A percentile compares a stretch with the other conserved stretches of the same genome.
phyloP scores from a whole-genome alignment of 139 green algal species.

The Micromonas pusilla region DNA sequence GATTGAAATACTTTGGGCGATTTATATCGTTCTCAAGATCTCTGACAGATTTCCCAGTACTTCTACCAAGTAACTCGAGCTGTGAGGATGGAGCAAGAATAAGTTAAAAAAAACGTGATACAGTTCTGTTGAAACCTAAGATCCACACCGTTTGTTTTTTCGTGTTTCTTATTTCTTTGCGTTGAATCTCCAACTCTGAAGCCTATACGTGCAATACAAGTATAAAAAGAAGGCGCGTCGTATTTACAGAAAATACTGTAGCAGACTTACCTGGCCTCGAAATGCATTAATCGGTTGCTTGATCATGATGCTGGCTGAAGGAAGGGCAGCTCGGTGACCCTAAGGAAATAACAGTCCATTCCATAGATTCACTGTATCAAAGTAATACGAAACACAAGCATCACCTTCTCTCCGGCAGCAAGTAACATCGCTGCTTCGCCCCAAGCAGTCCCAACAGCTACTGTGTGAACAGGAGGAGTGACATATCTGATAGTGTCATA shows the following conservation, averaged over 20 bases:
- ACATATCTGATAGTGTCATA: slow-evolving; percentile 95
- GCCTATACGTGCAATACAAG: slow-evolving; percentile 42
- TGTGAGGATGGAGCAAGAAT: too few relatives aligned
- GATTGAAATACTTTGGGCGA: slow-evolving; percentile 84
- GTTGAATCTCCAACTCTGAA: slow-evolving; percentile 94
- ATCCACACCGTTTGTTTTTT: slow-evolving; percentile 70
- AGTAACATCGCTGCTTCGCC: slow-evolving; percentile 95
- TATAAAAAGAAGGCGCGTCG: too few relatives aligned
- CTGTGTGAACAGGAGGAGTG: slow-evolving; percentile 77
- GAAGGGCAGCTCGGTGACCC: slow-evolving; percentile 84
- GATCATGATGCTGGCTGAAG: slow-evolving; percentile 93
- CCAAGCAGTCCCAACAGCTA: slow-evolving; percentile 87
- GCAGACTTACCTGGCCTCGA: slow-evolving; percentile 15
- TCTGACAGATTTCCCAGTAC: slow-evolving; percentile 71
- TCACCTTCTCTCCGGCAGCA: slow-evolving; percentile 68
- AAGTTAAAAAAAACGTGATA: background rate
- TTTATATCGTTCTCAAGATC: slow-evolving; percentile 76
- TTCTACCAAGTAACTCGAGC: slow-evolving; percentile 19
- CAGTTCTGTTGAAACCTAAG: background rate
- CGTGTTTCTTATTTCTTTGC: slow-evolving; percentile 82
- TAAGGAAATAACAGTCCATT: slow-evolving; percentile 26
- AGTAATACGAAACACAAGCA: too few relatives aligned
- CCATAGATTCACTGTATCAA: too few relatives aligned
- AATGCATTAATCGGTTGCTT: slow-evolving; percentile 64
- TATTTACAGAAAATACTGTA: too few relatives aligned